These are phyloP conservation scores for Eragrostis tef DNA, from an alignment of 202 grass and related monocot species.

Conservation along the genomic window DNA sequence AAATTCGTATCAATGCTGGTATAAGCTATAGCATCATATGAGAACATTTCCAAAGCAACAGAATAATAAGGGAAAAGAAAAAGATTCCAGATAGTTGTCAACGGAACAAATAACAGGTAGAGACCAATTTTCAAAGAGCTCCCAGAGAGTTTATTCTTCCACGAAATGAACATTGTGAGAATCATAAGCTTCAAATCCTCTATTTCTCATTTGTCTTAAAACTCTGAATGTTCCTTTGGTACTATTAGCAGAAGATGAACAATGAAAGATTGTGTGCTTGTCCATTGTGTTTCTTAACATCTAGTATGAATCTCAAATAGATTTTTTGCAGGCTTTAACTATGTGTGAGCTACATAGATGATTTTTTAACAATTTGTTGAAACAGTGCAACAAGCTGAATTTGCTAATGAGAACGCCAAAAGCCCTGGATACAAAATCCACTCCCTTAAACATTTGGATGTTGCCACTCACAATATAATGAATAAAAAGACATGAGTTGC, in stretches of 20 bases:
- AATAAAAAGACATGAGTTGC: constrained; percentile 27
- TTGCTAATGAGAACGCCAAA: background rate
- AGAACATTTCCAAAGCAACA: background rate
- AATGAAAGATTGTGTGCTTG: background rate
- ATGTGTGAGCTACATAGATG: background rate
- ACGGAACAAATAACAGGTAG: constrained; percentile 27
- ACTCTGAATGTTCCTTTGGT: background rate
- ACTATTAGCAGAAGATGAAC: background rate
- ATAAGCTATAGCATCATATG: constrained; percentile 27
- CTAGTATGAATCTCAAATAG: background rate
- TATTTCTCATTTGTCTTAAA: background rate
- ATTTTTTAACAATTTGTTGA: background rate
- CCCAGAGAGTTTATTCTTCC: constrained; percentile 26
- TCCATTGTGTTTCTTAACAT: background rate
- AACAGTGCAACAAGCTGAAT: background rate
- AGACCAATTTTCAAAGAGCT: constrained; percentile 24
- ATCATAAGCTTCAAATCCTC: constrained; percentile 4
- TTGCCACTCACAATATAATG: constrained; percentile 25
- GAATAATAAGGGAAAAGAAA: background rate
- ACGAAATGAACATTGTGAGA: constrained; percentile 9
- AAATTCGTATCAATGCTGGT: constrained; percentile 27
- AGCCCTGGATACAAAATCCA: constrained; percentile 1
- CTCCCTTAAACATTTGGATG: background rate
- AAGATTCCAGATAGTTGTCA: constrained; percentile 14
- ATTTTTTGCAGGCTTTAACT: background rate